A percentile compares a stretch with the other conserved stretches of the same genome.
Conservation (phyloP, 257 asterid species). For the Solanum clarkiae region DNA sequence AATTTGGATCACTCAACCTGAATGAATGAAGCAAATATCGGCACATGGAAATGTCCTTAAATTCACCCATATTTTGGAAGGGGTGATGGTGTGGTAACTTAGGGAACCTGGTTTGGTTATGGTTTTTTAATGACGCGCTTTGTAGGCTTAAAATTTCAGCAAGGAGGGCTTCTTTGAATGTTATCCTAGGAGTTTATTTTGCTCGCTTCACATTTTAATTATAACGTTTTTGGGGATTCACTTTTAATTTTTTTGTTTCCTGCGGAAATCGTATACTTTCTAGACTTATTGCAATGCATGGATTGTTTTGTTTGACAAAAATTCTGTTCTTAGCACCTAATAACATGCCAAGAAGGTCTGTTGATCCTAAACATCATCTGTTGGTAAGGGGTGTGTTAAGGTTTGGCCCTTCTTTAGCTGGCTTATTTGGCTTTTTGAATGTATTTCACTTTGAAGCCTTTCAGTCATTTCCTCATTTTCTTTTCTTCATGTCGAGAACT, state of each 20-base stretch:
- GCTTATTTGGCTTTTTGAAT: not conserved
- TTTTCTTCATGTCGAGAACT: not conserved
- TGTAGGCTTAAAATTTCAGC: not conserved
- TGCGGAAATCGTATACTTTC: not conserved
- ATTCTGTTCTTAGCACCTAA: not conserved
- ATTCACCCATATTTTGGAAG: not conserved
- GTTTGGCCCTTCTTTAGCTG: not conserved
- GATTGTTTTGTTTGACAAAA: not conserved
- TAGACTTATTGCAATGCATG: not conserved
- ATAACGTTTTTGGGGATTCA: not conserved
- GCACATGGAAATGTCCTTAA: not conserved
- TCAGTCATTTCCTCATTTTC: not conserved
- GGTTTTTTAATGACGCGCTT: not conserved
- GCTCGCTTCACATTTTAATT: not conserved
- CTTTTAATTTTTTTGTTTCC: not conserved
- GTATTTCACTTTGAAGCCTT: not conserved
- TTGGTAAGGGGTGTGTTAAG: not conserved
- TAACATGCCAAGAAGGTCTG: not conserved
- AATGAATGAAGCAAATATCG: not conserved
- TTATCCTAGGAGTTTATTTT: not conserved
- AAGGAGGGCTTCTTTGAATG: not conserved
- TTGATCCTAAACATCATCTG: not conserved
- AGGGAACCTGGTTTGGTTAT: not conserved
- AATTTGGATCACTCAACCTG: conserved; percentile 9
- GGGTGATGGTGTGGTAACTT: not conserved